Base-by-base conservation (phyloP, 2,329 filamentous ascomycete genomes). In the Albophoma yamanashiensis region DNA sequence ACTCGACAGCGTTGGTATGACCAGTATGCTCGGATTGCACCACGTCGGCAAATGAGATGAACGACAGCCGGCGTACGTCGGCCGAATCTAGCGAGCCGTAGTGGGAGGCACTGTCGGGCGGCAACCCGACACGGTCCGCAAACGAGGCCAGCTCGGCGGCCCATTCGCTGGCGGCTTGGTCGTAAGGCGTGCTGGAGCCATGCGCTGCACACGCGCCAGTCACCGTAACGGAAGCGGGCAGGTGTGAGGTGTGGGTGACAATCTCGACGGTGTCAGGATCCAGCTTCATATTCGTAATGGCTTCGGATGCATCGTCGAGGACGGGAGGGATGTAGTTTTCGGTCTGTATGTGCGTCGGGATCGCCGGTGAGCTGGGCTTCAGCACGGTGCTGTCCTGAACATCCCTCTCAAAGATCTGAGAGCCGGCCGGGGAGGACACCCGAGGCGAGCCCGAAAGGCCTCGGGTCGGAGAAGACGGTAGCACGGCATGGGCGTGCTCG, bases 31-130 rank as follows among this genome's bases (percentile, higher is more conserved):
- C 90, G 40, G 88, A 83, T 71, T 96, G 91, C 47, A 97, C 91
- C 12, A 97, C 91, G 68, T 97, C 93, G 62, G 93, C 92, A 74
- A 97, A 97, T 9, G 92, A 96, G 70, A 97, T 96, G 76, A 97
- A 97, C 72, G 89, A 94, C 63, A 97, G 76, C 27, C 93, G 86
- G 55, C 91, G 87, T 22, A 95, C 84, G 68, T 96, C 92, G 55
- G 84, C 81, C 11, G 73, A 74, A 34, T 96, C 92, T 62, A 93
- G 78, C 55, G 87, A 85, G 39, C 88, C 90, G 71, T 93, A 93
- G 70, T 86, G 91, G 61, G 88, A 89, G 1, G 84, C 85, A 34
- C 80, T 79, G 65, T 93, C 89, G 50, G 85, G 73, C 55, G 68
- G 67, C 43, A 70, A 69, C 62, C 68, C 67, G 56, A 71, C 78